Percentiles rank a stretch among this genome's conserved stretches.
These are phyloP conservation scores for Tetrahymena thermophila DNA, from an alignment of 73 alveolate species.

Conservation along the genomic window DNA sequence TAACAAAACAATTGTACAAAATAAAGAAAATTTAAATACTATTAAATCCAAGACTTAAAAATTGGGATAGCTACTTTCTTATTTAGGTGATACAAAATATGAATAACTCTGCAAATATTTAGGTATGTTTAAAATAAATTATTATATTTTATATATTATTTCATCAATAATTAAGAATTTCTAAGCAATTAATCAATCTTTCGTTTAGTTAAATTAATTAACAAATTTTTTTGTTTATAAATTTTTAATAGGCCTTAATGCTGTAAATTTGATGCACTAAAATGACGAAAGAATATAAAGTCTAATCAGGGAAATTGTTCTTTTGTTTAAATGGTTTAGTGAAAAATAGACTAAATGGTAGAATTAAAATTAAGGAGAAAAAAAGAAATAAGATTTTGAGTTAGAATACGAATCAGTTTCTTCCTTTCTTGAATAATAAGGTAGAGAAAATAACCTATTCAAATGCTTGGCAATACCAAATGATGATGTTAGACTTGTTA, in stretches of 20 bases:
- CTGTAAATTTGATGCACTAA: conserved; percentile 2
- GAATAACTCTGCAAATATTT: conserved; percentile 14
- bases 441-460: conserved; percentile 69
- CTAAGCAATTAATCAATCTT: too few relatives aligned
- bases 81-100: conserved; percentile 27
- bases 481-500: conserved; percentile 81
- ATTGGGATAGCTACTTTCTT: neutral
- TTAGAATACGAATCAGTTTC: conserved; percentile 39
- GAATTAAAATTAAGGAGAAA: conserved; percentile 10
- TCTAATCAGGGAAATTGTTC: neutral
- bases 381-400: neutral
- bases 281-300: neutral
- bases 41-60: conserved; percentile 23
- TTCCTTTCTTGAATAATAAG: conserved; percentile 50
- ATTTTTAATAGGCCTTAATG: neutral
- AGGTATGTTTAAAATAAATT: neutral
- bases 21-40: conserved; percentile 9
- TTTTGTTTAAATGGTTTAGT: conserved; percentile 24
- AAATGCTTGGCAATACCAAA: conserved; percentile 74
- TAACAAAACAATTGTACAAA: neutral
- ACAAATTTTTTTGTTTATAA: neutral
- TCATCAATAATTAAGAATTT: too few relatives aligned
- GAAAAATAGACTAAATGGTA: conserved; percentile 12
- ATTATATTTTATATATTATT: too few relatives aligned
- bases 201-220: too few relatives aligned